Conservation (phyloP, 352 stramenopile genomes). For the Phytophthora nicotianae region DNA sequence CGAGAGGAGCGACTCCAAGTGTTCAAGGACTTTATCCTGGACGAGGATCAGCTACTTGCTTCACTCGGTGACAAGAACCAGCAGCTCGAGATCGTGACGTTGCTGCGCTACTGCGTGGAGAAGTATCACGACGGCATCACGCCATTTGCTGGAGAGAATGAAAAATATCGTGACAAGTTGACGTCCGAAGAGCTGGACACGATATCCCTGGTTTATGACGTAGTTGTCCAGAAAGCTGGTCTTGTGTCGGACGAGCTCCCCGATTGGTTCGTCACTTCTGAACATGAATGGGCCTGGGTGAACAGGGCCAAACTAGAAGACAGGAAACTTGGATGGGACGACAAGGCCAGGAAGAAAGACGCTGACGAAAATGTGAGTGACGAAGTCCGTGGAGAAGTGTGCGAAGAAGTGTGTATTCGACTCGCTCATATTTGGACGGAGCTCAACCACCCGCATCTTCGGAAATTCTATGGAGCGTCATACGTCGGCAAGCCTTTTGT, state of each 20-base stretch:
- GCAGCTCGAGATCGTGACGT: constrained; percentile 41
- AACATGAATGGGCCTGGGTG: constrained; percentile 36
- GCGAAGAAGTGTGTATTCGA: constrained; percentile 33
- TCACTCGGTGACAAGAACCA: constrained; percentile 29
- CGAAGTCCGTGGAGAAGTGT: constrained; percentile 19
- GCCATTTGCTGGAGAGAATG: constrained; percentile 23
- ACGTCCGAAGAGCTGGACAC: constrained; percentile 31
- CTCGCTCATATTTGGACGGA: constrained; percentile 30
- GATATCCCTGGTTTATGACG: constrained; percentile 36
- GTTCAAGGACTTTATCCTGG: constrained; percentile 25
- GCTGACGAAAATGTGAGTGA: constrained; percentile 20
- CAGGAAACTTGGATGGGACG: constrained; percentile 20
- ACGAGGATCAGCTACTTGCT: constrained; percentile 16
- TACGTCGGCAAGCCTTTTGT: constrained; percentile 40
- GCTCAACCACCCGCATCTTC: constrained; percentile 38
- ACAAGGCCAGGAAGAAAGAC: constrained; percentile 13
- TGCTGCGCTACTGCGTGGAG: constrained; percentile 37
- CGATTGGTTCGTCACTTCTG: constrained; percentile 40
- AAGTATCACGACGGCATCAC: constrained; percentile 32
- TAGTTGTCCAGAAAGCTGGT: constrained; percentile 20
- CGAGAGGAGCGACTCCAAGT: constrained; percentile 25
- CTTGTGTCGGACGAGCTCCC: constrained; percentile 30
- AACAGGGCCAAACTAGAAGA: constrained; percentile 36
- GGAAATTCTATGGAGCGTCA: constrained; percentile 41
- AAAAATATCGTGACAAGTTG: constrained; percentile 36